Conservation (phyloP, 768 basidiomycete species). For the Russula vinacea region DNA sequence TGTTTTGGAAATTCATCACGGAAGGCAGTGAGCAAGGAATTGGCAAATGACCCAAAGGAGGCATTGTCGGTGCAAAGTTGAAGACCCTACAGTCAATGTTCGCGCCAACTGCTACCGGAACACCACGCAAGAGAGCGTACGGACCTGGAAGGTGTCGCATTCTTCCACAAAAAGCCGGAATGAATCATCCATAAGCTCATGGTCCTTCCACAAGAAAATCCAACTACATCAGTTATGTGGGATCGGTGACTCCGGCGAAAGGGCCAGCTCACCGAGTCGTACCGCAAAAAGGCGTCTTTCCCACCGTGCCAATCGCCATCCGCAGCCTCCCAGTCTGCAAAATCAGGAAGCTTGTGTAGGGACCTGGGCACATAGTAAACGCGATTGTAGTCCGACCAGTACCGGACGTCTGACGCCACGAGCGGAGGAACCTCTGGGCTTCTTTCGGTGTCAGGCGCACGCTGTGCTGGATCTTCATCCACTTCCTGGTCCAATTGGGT, state of each 20-base stretch:
- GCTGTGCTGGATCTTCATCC: constrained; percentile 28
- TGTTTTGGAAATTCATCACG: constrained; percentile 67
- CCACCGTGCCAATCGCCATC: constrained; percentile 58
- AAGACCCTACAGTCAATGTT: constrained; percentile 49
- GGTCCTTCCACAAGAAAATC: constrained; percentile 42
- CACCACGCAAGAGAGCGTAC: not conserved
- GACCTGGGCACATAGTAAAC: constrained; percentile 64
- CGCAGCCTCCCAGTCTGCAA: constrained; percentile 50
- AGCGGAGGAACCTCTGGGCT: constrained; percentile 8
- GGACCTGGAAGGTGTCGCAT: constrained; percentile 69
- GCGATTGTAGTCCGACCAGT: constrained; percentile 69
- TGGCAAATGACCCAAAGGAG: constrained; percentile 63
- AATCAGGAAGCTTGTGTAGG: constrained; percentile 60
- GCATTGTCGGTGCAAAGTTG: constrained; percentile 63
- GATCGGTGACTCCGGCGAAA: not conserved
- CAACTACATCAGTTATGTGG: not conserved
- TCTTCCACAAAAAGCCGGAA: constrained; percentile 70
- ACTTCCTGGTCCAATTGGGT: constrained; percentile 38
- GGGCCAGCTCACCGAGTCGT: constrained; percentile 51
- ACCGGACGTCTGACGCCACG: constrained; percentile 42
- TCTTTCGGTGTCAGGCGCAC: not conserved
- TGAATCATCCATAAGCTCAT: constrained; percentile 64
- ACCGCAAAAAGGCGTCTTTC: constrained; percentile 49
- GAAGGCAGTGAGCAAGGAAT: constrained; percentile 55
- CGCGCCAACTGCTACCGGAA: not conserved